Percentiles rank a stretch among this genome's conserved stretches.
Conservation (phyloP, 345 rosid genomes). For the Hibiscus mutabilis region DNA sequence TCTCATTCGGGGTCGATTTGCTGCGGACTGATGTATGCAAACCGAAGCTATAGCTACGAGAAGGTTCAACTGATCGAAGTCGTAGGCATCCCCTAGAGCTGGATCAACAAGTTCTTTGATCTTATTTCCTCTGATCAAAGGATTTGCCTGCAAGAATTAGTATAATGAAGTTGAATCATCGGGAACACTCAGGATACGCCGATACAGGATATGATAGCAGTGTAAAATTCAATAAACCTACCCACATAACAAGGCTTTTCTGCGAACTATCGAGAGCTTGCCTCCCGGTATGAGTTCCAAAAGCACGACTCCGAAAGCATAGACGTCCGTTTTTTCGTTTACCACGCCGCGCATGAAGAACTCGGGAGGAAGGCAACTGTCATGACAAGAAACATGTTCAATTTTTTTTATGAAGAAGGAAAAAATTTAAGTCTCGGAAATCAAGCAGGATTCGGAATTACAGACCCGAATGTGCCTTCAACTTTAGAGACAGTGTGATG, state of each 20-base stretch:
- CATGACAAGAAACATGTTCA: neutral
- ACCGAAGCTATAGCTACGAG: neutral
- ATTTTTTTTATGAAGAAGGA: neutral
- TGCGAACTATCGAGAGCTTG: neutral
- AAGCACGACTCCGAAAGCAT: neutral
- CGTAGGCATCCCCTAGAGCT: neutral
- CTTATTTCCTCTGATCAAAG: neutral
- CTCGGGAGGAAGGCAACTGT: neutral
- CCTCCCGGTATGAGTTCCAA: neutral
- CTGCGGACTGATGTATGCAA: neutral
- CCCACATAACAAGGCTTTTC: neutral
- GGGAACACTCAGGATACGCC: neutral
- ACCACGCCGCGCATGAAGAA: neutral
- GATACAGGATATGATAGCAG: neutral
- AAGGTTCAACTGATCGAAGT: neutral
- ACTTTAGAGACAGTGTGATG: slow-evolving; percentile 58
- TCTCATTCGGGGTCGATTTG: neutral
- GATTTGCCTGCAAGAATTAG: neutral
- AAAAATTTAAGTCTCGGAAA: neutral
- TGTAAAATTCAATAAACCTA: neutral
- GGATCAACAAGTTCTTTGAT: neutral
- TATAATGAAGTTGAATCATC: neutral
- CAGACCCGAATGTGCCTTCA: neutral
- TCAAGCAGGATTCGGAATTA: neutral
- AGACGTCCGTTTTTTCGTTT: neutral